phyloP scores from a whole-genome alignment of 2,329 filamentous ascomycete genomes.

The Mycosphaerella sp. region DNA sequence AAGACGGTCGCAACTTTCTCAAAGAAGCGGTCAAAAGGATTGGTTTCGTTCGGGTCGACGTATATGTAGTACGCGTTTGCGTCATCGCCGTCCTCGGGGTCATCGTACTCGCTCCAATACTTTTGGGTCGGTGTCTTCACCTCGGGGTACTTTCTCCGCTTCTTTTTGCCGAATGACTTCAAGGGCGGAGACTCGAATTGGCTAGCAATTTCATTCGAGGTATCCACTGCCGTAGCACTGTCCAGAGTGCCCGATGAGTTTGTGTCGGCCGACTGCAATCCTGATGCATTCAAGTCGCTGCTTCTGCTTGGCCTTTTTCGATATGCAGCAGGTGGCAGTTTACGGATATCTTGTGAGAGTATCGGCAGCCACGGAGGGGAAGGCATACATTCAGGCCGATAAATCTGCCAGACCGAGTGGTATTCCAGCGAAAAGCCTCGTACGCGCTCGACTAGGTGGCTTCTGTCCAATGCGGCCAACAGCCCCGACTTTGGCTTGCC shows the following conservation, averaged over 20 bases:
- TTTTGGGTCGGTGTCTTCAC: slow-evolving; percentile 24
- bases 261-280: slow-evolving; percentile 28
- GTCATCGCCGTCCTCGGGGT: slow-evolving; percentile 62
- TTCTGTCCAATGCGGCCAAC: slow-evolving; percentile 41
- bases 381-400: slow-evolving; percentile 40
- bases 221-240: slow-evolving; percentile 32
- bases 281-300: slow-evolving; percentile 11
- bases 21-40: slow-evolving; percentile 59
- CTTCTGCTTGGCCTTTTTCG: slow-evolving; percentile 23
- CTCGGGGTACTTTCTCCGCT: slow-evolving; percentile 31
- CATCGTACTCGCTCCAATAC: slow-evolving; percentile 86
- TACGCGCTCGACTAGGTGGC: slow-evolving; percentile 43
- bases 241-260: slow-evolving; percentile 34
- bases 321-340: slow-evolving; percentile 40
- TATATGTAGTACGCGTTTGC: slow-evolving; percentile 63
- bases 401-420: slow-evolving; percentile 47
- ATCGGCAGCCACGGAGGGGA: slow-evolving; percentile 45
- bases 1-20: slow-evolving; percentile 42
- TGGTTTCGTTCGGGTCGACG: slow-evolving; percentile 61
- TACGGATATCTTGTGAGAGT: slow-evolving; percentile 47
- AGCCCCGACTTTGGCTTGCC: slow-evolving; percentile 37
- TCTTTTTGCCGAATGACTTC: slow-evolving; percentile 41
- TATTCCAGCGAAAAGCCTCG: slow-evolving; percentile 50
- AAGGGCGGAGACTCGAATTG: slow-evolving; percentile 37
- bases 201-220: slow-evolving; percentile 27